Percentiles rank a stretch among this genome's conserved stretches.
Conservation (phyloP, 495 filamentous ascomycete genomes). For the Penicillium coffeae region DNA sequence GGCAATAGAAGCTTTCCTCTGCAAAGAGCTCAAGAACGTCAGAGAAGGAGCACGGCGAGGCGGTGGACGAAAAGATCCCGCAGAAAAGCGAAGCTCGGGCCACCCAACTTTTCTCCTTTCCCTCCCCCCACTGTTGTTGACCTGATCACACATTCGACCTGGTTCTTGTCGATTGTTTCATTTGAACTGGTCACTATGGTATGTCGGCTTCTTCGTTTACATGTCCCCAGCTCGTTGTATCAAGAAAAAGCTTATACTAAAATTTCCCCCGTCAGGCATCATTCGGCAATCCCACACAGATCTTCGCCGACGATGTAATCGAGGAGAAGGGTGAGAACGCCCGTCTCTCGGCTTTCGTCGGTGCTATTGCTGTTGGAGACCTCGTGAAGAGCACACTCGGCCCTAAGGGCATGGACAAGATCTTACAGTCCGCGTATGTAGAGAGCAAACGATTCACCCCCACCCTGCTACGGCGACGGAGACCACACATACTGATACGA, state of each 20-base stretch:
- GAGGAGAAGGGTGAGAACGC: slow-evolving; percentile 99
- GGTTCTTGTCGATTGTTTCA: slow-evolving; percentile 21
- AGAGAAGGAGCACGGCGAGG: slow-evolving; percentile 6
- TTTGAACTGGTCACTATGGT: slow-evolving; percentile 35
- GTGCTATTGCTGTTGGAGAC: slow-evolving; percentile 95
- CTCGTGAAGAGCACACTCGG: slow-evolving; percentile 95
- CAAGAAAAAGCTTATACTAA: slow-evolving; percentile 9
- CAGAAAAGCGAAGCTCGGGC: slow-evolving; percentile 35
- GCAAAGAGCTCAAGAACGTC: not conserved
- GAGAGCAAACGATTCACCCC: slow-evolving; percentile 12
- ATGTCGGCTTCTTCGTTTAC: slow-evolving; percentile 1
- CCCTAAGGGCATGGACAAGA: slow-evolving; percentile 99
- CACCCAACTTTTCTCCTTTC: slow-evolving; percentile 42
- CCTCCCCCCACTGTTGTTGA: slow-evolving; percentile 28
- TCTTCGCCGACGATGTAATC: slow-evolving; percentile 94
- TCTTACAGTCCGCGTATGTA: slow-evolving; percentile 90
- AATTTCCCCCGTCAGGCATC: slow-evolving; percentile 36
- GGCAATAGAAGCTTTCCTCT: not conserved
- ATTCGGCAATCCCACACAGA: slow-evolving; percentile 86
- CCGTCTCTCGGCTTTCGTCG: slow-evolving; percentile 92
- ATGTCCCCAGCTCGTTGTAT: too few relatives aligned
- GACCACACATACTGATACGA: slow-evolving; percentile 15
- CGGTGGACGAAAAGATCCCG: slow-evolving; percentile 18
- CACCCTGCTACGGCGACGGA: slow-evolving; percentile 1
- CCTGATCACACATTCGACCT: slow-evolving; percentile 12